Evolutionary conservation across 225 moss, liverwort and hornwort species (phyloP), one percentile per base, ranked within the genome.

Genomic region (Pseudoscleropodium purum): DNA sequence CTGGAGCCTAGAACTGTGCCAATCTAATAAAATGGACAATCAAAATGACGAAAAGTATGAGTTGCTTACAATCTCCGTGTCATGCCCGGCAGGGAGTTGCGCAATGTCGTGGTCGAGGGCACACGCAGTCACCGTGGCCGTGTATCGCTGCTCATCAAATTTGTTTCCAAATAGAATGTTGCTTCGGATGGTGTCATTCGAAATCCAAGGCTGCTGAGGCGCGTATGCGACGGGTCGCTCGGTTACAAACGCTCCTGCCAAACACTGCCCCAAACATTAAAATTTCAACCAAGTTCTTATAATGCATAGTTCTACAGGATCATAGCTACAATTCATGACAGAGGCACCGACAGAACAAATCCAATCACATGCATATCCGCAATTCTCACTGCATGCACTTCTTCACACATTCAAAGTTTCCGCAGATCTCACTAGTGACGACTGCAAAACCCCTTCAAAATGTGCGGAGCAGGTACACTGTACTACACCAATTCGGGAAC

Each of bases 201-300:
- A 59, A 39, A 96, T 96, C 97, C 97, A 98, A 23, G 97, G 97
- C 74, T 96, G 96, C 78, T 98, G 97, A 43, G 97, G 95, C 49
- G 92, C 94, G 23, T 95, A 97, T 8, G 95, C 93, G 15, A 96
- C 94, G 7, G 90, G 85, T 67, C 92, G 86, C 31, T 93, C 88
- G 31, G 92, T 91, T 54, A 88, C 83, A 63, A 92, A 92, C 11
- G 47, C 69, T 68, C 97, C 96, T 87, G 91, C 84, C 89, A 94
- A 75, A 86, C 93, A 91, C 94, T 94, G 88, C 77, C 84, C 86
- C 84, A 65, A 83, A 30, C 45, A 59, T 6, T 26, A 37, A 69
- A 54, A 20, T 41, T 27, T 51, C 82, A 20, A 36, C 45, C 36
- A 65, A 63, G 21, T 14, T 52, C 75, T 63, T 69, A 59, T 11